phyloP scores from a whole-genome alignment of 2,329 filamentous ascomycete genomes.

The Curvularia verruculosa region DNA sequence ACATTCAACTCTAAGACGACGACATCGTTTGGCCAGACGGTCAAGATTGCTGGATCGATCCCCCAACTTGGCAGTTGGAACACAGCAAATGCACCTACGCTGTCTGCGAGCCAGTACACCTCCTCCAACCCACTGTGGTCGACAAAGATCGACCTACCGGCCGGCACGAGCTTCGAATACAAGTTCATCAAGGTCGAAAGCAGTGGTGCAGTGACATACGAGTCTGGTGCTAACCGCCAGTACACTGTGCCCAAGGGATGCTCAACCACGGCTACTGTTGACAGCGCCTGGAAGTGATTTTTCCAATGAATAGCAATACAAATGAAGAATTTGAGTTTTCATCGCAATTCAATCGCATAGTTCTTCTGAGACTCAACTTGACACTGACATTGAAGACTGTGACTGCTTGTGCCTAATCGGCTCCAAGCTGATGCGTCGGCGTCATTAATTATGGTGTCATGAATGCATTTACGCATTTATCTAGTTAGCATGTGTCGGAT shows the following conservation, averaged over 20 bases:
- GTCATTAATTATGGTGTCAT: background rate
- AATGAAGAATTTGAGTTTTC: background rate
- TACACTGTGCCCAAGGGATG: constrained; percentile 43
- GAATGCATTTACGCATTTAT: background rate
- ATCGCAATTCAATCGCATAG: background rate
- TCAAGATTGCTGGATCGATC: constrained; percentile 55
- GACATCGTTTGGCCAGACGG: constrained; percentile 57
- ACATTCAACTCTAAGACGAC: constrained; percentile 56
- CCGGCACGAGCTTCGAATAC: constrained; percentile 54
- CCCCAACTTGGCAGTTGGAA: constrained; percentile 55
- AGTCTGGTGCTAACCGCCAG: constrained; percentile 52
- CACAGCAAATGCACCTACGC: constrained; percentile 46
- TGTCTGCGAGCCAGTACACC: constrained; percentile 54
- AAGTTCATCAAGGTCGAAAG: constrained; percentile 56
- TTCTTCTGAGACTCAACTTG: background rate
- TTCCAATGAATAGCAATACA: background rate
- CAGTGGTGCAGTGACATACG: constrained; percentile 54
- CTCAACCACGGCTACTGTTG: constrained; percentile 23
- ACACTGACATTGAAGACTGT: background rate
- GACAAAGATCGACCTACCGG: constrained; percentile 49
- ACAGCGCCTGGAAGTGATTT: constrained; percentile 32
- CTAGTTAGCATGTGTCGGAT: background rate
- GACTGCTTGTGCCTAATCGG: background rate
- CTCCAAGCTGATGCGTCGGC: background rate
- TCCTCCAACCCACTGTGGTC: constrained; percentile 54